Percentiles rank a stretch among this genome's conserved stretches.
Evolutionary conservation across 495 filamentous ascomycete species (phyloP).

Genomic region (Monascus purpureus): DNA sequence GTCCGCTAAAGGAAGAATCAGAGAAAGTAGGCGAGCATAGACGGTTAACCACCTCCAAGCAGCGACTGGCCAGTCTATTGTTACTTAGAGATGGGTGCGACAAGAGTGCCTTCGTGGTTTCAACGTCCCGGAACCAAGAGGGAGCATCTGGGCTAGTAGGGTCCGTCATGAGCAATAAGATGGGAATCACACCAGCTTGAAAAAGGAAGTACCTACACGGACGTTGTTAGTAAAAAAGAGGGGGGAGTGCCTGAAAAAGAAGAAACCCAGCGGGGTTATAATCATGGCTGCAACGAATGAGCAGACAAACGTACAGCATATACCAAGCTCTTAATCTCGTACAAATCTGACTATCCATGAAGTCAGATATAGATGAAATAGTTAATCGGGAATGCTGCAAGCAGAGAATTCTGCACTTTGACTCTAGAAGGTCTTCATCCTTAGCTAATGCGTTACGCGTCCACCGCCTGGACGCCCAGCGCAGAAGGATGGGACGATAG

Average conservation of each 20-base stretch:
- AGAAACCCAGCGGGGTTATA: too few species aligned
- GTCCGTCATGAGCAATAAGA: constrained; percentile 36
- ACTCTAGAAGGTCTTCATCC: constrained; percentile 26
- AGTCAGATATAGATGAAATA: constrained; percentile 31
- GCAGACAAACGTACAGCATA: constrained; percentile 37
- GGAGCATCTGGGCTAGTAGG: constrained; percentile 27
- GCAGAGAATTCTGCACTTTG: constrained; percentile 28
- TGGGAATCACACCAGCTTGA: constrained; percentile 37
- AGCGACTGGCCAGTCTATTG: constrained; percentile 30
- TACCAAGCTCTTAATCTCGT: constrained; percentile 37
- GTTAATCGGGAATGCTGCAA: constrained; percentile 29
- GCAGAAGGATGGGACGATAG: constrained; percentile 37
- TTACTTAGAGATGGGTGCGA: constrained; percentile 27
- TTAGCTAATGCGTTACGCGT: constrained; percentile 18
- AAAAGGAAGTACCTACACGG: constrained; percentile 35
- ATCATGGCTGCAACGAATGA: too few species aligned
- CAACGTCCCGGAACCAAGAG: constrained; percentile 32
- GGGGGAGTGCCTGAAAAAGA: too few species aligned
- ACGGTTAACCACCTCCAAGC: constrained; percentile 29
- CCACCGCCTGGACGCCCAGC: constrained; percentile 32
- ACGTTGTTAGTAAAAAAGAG: too few species aligned
- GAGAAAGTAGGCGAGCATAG: constrained; percentile 22
- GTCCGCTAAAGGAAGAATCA: constrained; percentile 2
- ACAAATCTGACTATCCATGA: constrained; percentile 25
- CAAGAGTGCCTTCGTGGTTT: constrained; percentile 31